A percentile compares a stretch with the other conserved stretches of the same genome.
phyloP scores from a whole-genome alignment of 495 filamentous ascomycete species.

The Trichoderma reesei region DNA sequence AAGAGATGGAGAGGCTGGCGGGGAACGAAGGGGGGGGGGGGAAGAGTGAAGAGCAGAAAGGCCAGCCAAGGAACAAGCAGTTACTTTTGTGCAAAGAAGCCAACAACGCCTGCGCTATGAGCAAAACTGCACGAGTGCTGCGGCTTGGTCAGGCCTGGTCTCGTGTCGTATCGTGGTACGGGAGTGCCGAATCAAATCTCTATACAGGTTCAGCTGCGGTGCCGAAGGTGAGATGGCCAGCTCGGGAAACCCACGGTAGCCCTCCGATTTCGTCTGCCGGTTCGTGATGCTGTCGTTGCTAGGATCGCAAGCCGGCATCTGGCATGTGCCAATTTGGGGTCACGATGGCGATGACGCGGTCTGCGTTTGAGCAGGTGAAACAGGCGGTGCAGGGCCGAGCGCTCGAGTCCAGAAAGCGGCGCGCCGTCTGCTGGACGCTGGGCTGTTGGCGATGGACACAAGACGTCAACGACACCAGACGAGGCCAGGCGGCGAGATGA shows the following conservation, averaged over 20 bases:
- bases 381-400: not conserved
- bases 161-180: not conserved
- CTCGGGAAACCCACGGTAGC: not conserved
- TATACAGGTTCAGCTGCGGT: not conserved
- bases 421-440: too few species aligned
- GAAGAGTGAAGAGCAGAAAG: not conserved
- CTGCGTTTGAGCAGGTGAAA: not conserved
- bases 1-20: not conserved
- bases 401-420: too few species aligned
- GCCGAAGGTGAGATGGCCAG: not conserved
- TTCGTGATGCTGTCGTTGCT: not conserved
- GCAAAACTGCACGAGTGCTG: not conserved
- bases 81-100: not conserved
- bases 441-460: too few species aligned
- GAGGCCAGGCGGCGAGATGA: not conserved
- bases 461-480: too few species aligned
- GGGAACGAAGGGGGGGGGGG: not conserved
- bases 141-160: not conserved
- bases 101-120: not conserved
- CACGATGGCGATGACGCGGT: not conserved
- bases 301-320: constrained; percentile 3
- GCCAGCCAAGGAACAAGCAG: not conserved
- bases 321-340: not conserved
- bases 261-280: not conserved
- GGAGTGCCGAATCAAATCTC: not conserved